Percentiles rank a stretch among this genome's conserved stretches.
These are phyloP conservation scores for Aureobasidium mangrovei DNA, from an alignment of 2,329 filamentous ascomycete genomes.

Conservation along the genomic window DNA sequence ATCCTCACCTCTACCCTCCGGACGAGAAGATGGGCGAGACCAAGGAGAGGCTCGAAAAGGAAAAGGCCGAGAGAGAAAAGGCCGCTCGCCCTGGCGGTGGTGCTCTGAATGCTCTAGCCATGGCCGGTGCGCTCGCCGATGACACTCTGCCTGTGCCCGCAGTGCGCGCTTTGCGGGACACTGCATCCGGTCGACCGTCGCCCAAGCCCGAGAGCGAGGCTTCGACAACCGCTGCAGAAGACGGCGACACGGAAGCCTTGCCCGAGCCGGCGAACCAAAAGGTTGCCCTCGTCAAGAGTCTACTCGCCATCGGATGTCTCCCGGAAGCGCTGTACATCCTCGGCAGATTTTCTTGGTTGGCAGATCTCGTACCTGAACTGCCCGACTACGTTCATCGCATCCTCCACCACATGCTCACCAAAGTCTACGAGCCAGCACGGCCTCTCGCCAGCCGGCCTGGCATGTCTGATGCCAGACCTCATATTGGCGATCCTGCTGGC, in stretches of 20 bases:
- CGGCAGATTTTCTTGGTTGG: slow-evolving; percentile 85
- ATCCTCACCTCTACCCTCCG: slow-evolving; percentile 79
- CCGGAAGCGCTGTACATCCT: slow-evolving; percentile 90
- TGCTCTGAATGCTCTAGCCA: slow-evolving; percentile 72
- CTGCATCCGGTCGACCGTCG: slow-evolving; percentile 33
- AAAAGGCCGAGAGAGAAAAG: slow-evolving; percentile 69
- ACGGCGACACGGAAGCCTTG: slow-evolving; percentile 35
- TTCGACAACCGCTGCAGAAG: slow-evolving; percentile 20
- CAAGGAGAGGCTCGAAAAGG: slow-evolving; percentile 60
- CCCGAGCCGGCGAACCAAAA: slow-evolving; percentile 83
- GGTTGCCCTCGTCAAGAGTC: slow-evolving; percentile 68
- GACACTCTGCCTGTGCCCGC: slow-evolving; percentile 51
- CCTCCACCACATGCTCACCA: slow-evolving; percentile 69
- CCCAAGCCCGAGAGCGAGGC: slow-evolving; percentile 34
- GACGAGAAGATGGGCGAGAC: slow-evolving; percentile 76
- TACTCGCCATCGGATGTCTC: slow-evolving; percentile 83
- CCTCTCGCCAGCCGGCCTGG: slow-evolving; percentile 37
- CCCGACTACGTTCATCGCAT: slow-evolving; percentile 77
- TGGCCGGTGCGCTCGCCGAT: slow-evolving; percentile 78
- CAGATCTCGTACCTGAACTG: slow-evolving; percentile 75
- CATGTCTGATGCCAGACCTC: slow-evolving; percentile 40
- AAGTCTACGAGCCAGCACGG: slow-evolving; percentile 53
- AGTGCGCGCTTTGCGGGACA: slow-evolving; percentile 37
- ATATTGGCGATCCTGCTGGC: slow-evolving; percentile 55
- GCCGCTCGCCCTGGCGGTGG: slow-evolving; percentile 60